Evolutionary conservation across 1,284 basidiomycete species (phyloP).

Genomic region (Heterobasidion irregulare): DNA sequence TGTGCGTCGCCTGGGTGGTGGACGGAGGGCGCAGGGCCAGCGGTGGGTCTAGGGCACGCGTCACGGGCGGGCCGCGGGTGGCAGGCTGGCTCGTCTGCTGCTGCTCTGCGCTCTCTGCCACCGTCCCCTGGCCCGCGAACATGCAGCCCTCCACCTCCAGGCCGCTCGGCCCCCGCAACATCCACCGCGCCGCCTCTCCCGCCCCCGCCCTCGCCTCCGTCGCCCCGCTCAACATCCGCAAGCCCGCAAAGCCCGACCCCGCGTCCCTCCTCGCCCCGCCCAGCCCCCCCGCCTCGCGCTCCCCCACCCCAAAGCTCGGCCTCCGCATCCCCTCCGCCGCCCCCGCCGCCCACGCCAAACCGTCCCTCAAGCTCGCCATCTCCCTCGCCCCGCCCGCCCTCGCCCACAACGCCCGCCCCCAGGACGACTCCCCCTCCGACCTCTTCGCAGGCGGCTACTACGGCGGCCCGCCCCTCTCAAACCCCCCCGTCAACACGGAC

Average conservation of each 20-base stretch:
- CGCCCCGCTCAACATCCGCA: constrained; percentile 34
- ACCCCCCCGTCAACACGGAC: constrained; percentile 25
- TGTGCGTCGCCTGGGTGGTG: too few relatives aligned
- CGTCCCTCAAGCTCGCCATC: constrained; percentile 23
- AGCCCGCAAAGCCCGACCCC: constrained; percentile 17
- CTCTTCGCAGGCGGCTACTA: constrained; percentile 24
- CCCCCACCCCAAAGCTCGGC: constrained; percentile 20
- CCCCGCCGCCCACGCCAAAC: constrained; percentile 8
- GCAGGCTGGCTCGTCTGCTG: too few relatives aligned
- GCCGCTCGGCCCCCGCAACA: constrained; percentile 51
- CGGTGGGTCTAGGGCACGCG: too few relatives aligned
- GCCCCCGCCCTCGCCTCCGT: constrained; percentile 24
- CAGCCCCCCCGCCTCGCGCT: constrained; percentile 13
- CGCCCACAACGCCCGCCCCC: constrained; percentile 2
- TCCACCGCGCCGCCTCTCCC: constrained; percentile 41
- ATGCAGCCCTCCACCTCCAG: constrained; percentile 28
- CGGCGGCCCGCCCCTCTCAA: constrained; percentile 23
- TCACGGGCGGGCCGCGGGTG: too few relatives aligned
- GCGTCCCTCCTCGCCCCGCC: constrained; percentile 17
- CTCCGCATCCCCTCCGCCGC: constrained; percentile 16
- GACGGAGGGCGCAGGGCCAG: too few relatives aligned
- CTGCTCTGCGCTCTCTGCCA: background rate
- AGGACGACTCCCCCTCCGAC: constrained; percentile 5
- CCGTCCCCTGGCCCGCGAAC: too few relatives aligned
- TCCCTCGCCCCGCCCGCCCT: background rate